phyloP scores from a whole-genome alignment of 2,329 filamentous ascomycete genomes.

The Ceratocystis cubensis region DNA sequence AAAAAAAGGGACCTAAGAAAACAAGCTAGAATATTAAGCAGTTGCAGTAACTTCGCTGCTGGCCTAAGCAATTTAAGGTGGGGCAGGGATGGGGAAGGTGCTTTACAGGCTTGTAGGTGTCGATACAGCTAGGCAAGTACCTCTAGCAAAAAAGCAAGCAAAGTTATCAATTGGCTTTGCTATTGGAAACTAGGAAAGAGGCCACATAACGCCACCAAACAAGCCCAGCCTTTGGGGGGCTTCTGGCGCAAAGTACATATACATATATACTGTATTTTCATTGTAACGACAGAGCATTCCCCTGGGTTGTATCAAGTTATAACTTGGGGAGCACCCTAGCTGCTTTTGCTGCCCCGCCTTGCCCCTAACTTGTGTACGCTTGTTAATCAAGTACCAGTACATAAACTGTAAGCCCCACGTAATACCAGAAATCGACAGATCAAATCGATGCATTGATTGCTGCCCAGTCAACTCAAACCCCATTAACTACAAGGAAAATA shows the following conservation, averaged over 20 bases:
- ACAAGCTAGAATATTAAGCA: conserved; percentile 6
- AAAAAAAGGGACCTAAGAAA: conserved; percentile 9
- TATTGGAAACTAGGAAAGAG: not conserved
- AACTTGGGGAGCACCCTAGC: too few relatives aligned
- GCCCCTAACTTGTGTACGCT: not conserved
- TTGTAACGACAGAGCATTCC: too few relatives aligned
- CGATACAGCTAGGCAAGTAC: not conserved
- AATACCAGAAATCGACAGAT: not conserved
- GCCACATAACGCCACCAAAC: not conserved
- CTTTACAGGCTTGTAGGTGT: not conserved
- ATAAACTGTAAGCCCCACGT: not conserved
- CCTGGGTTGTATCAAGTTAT: too few relatives aligned
- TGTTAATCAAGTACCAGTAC: conserved; percentile 1
- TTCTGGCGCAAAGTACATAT: not conserved
- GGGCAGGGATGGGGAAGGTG: not conserved
- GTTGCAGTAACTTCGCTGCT: not conserved
- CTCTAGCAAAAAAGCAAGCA: not conserved
- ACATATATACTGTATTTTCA: not conserved
- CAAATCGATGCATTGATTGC: not conserved
- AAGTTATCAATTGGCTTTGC: not conserved
- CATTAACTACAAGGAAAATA: not conserved
- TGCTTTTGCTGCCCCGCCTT: not conserved
- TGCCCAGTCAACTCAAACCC: not conserved
- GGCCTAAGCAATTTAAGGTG: not conserved
- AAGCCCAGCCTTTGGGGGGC: not conserved